Evolutionary conservation across 179 eudicot genomes (phyloP), one percentile per base, ranked within the genome.

Genomic region (Patellifolia procumbens): DNA sequence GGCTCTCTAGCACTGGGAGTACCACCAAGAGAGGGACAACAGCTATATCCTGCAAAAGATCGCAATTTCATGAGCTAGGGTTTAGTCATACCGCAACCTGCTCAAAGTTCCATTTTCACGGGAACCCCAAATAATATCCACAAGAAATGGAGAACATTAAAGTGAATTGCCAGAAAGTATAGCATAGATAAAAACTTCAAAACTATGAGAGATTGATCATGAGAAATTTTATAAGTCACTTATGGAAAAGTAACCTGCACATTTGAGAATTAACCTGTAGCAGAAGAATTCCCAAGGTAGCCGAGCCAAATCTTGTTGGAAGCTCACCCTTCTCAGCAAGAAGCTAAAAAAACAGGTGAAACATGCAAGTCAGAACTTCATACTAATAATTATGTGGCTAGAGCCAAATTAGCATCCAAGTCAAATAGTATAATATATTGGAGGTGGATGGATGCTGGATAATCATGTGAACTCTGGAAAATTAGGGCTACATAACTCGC

Each of bases 321-420:
- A 95, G 96, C 84, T 95, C 99, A 75, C 99, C 98, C 86, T 87
- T 95, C 80, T 95, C 98, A 86, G 99, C 98, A 82, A 93, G 97
- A 89, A 95, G 98, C 99, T 95, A 84, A 78, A 83, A 58, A 20
- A 76, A 45, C 80, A 80, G 56, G 70, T 78, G 81, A 81, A 67
- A 7, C 4, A 56, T 20, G 39, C 34, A 58, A 45, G 74, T 77
- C 24, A 81, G 26, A 45, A 48, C 37, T 69, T 48, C 37, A 37
- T 26, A n/a, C 53, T 19, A 26, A 72, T 10, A 28, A n/a, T 42
- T 69, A 20, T 4, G 22, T 17, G 32, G 15, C 20, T 45, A 63
- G 22, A 15, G 17, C 20, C 45, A 78, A 58, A 48, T 24, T 2
- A 55, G 42, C 62, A 51, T 61, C 49, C 26, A 49, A 59, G 46